Evolutionary conservation across 129 eudicot genomes (phyloP), one percentile per base, ranked within the genome.

Genomic region (Flaveria sonorensis): DNA sequence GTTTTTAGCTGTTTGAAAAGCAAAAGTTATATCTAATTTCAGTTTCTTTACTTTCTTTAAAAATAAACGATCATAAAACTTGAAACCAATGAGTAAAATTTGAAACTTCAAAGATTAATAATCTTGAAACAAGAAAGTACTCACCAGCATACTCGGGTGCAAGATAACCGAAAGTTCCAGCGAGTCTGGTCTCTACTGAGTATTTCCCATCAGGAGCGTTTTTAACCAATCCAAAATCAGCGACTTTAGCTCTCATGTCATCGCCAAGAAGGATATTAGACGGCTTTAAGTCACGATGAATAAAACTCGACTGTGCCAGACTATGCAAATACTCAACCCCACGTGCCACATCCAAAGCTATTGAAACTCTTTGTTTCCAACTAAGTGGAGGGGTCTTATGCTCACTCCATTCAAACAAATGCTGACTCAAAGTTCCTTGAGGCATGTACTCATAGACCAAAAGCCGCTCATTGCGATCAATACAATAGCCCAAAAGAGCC

Each of bases 361-460:
- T 85, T 1, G 89, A 68, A 42, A 88, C 86, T 73, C 92, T 83
- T 67, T 82, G 86, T 73, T 84, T 87, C 91, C 91, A 87, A 39
- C 81, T 81, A 42, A 87, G 75, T 19, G 78, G 80, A 47, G 82
- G 48, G 11, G 55, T 73, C 46, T 84, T 79, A 56, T 45, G 76
- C 42, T 79, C 82, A 13, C 71, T 72, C 75, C 84, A 74, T 30
- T 73, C 84, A n/a, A 85, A 85, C 80, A 88, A 70, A 74, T 88
- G 91, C 50, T 87, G 87, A 47, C 85, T 81, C 19, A 87, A 68
- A 3, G 88, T 84, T 45, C 91, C 91, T 53, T 87, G 88, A 47
- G 91, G 88, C 91, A 87, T 87, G 63, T 87, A 87, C 74, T 87
- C 91, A 61, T 85, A 88, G 14, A 88, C 92, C 81, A 88, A 77